Base-by-base conservation (phyloP, 1,284 basidiomycete genomes). In the Pseudozyma flocculosa region DNA sequence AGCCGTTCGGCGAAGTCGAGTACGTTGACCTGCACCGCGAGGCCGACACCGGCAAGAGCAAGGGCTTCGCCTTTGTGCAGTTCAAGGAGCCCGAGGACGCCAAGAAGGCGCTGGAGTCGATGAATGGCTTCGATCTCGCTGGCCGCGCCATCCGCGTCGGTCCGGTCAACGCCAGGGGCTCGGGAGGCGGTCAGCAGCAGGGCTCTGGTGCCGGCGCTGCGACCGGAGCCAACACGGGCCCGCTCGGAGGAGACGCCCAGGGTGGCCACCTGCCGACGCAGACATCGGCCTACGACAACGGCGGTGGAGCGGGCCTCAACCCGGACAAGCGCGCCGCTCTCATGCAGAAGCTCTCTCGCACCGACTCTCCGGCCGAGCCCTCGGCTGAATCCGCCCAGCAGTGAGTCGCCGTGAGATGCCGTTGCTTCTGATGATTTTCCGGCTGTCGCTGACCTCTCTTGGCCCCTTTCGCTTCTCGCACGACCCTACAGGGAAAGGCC, bases 21-120 rank as follows among this genome's bases (percentile, higher is more conserved):
- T 86, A 86, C 34, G 92, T 91, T 15, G 87, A 86, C 29, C 92
- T 99, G 58, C 88, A 92, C 80, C 88, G 87, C 80, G 92, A 98
- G 80, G 89, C 92, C 63, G 87, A 88, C 65, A 85, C 88, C 24
- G 70, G 73, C 54, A 68, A 62, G 48, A 70, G 67, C 51, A 69
- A 72, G 46, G 76, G 69, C 15, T 96, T 97, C 79, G 94, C 90
- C 56, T 95, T 93, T 79, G 92, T 99, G 68, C 88, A 92, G 73
- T 99, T 97, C 79, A 78, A 79, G 57, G 62, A 57, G 30, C 54
- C 71, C 43, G 61, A 61, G n/a, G 79, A 79, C 46, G 78, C 81
- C 52, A 85, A 87, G 52, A 85, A 86, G 5, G 81, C 87, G 23
- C 61, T 66, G 34, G 85, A 86, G 42, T 85, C 87, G 79, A 88